Evolutionary conservation across 169 alveolate genomes (phyloP).

Genomic region (Plasmodium reichenowi): DNA sequence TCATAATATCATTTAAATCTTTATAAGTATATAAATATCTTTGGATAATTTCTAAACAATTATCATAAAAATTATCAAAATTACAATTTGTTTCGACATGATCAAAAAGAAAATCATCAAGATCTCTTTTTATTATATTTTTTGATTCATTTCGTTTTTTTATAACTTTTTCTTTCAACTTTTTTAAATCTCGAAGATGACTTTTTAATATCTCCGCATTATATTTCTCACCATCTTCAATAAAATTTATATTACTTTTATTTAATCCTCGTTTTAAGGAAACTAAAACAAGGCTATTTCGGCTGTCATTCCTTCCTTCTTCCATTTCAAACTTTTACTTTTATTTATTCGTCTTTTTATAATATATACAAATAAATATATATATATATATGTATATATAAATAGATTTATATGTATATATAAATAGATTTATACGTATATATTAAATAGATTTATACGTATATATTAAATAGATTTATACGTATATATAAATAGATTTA

Average conservation of each 20-base stretch:
- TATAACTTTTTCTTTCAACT: slow-evolving; percentile 41
- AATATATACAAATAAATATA: no score
- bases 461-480: no score
- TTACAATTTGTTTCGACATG: slow-evolving; percentile 19
- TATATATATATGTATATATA: no score
- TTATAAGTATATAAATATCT: slow-evolving; percentile 46
- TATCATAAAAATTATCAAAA: slow-evolving; percentile 64
- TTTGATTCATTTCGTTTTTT: slow-evolving; percentile 27
- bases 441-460: no score
- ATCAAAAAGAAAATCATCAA: slow-evolving; percentile 25
- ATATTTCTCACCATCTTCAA: slow-evolving; percentile 36
- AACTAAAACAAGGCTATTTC: background rate
- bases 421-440: no score
- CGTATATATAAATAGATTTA: no score
- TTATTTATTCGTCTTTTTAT: background rate
- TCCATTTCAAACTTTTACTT: background rate
- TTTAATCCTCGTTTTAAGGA: slow-evolving; percentile 1
- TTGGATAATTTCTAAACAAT: slow-evolving; percentile 50
- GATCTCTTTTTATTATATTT: background rate
- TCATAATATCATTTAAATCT: slow-evolving; percentile 39
- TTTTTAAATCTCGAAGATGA: slow-evolving; percentile 48
- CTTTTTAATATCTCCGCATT: slow-evolving; percentile 19
- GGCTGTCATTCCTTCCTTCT: background rate
- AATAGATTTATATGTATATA: no score
- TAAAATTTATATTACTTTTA: slow-evolving; percentile 25